Evolutionary conservation across 2,329 filamentous ascomycete genomes (phyloP), one percentile per base, ranked within the genome.

Genomic region (Phialophora verrucosa): DNA sequence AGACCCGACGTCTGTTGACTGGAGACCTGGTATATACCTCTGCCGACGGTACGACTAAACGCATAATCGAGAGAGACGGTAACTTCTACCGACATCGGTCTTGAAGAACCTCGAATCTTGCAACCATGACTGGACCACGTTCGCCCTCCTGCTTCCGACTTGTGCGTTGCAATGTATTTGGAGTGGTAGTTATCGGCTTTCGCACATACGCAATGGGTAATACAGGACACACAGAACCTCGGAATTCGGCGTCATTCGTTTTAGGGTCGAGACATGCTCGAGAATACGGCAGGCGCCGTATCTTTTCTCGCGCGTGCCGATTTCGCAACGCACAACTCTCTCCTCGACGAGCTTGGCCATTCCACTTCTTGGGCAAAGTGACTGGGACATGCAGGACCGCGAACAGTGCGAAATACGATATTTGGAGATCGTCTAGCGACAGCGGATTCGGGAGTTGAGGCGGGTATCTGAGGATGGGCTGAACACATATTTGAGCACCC

Each of bases 151-250:
- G 35, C 23, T 32, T 47, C 47, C 29, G 23, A 10, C 23, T 29
- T 27, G 23, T 23, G 29, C 49, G 27, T 17, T 44, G 47, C 32
- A 27, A 53, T 61, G 59, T 61, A 61, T 51, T 61, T 53, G 49
- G 59, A 61, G 59, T 61, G 59, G 59, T 44, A 32, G 23, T 53
- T 61, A 25, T 44, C 35, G 32, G 49, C 17, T 56, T 56, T 44
- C 25, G 20, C 44, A 25, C 51, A 47, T 25, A 61, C 20, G 31
- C 44, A 54, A 62, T 29, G 51, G 59, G 50, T 56, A 62, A 56
- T 56, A 55, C 50, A 55, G 59, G 59, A 53, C 51, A 62, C 59
- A 62, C 59, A 62, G 59, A 50, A 62, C 59, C 31, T 44, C 23
- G 17, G 32, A 31, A 51, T 23, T 14, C 35, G 51, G 50, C 51